phyloP scores from a whole-genome alignment of 805 yeast species.

The Metschnikowia arizonensis region DNA sequence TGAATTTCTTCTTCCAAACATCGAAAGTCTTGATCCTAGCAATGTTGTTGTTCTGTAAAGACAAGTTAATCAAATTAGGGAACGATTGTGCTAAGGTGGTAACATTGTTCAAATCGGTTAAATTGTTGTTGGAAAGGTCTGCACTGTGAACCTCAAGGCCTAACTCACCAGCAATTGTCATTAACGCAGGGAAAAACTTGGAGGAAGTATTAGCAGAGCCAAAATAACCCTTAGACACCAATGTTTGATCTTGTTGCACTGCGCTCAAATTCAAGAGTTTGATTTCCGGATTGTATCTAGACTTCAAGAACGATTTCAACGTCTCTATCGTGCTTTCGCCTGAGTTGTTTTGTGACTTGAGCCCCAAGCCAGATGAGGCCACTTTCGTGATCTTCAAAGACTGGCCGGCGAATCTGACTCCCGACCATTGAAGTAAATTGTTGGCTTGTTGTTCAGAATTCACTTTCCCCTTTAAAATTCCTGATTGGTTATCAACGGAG shows the following conservation, averaged over 20 bases:
- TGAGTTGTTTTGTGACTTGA: constrained; percentile 9
- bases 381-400: constrained; percentile 50
- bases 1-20: constrained; percentile 72
- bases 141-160: constrained; percentile 64
- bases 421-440: constrained; percentile 56
- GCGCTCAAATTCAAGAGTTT: constrained; percentile 67
- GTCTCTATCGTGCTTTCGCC: constrained; percentile 52
- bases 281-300: constrained; percentile 61
- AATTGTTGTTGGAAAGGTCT: constrained; percentile 56
- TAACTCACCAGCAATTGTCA: constrained; percentile 66
- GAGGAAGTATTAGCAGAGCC: constrained; percentile 57
- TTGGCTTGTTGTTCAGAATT: constrained; percentile 52
- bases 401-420: constrained; percentile 79
- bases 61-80: constrained; percentile 73
- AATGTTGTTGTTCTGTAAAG: constrained; percentile 74
- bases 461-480: constrained; percentile 58
- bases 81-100: constrained; percentile 65
- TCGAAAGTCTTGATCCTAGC: constrained; percentile 58
- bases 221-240: constrained; percentile 62
- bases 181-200: constrained; percentile 85
- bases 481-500: constrained; percentile 44
- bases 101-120: constrained; percentile 57
- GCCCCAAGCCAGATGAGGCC: constrained; percentile 13
- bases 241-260: constrained; percentile 59
- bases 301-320: constrained; percentile 54